Evolutionary conservation across 2,329 filamentous ascomycete species (phyloP).

Genomic region (Bimuria novae-zelandiae): DNA sequence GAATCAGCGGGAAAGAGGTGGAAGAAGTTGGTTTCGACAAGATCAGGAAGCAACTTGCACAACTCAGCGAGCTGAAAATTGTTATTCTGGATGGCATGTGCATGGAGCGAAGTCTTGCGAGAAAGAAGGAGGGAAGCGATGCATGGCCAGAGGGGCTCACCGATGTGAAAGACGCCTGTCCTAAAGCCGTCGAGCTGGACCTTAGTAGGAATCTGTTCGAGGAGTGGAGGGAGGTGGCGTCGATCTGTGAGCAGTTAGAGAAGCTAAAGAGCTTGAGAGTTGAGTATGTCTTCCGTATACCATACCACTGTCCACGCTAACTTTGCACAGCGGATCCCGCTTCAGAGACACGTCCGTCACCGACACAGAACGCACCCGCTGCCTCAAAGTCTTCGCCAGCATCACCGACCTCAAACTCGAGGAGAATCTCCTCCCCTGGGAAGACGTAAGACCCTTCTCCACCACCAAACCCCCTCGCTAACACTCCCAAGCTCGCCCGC

Average conservation of each 20-base stretch:
- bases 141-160: constrained; percentile 36
- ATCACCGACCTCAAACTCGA: constrained; percentile 56
- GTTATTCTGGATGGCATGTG: constrained; percentile 80
- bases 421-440: constrained; percentile 50
- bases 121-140: constrained; percentile 13
- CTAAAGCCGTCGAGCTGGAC: constrained; percentile 73
- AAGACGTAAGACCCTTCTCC: constrained; percentile 46
- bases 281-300: constrained; percentile 60
- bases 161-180: constrained; percentile 62
- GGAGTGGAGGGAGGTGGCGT: constrained; percentile 66
- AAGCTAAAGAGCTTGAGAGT: constrained; percentile 69
- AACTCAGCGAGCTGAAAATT: constrained; percentile 76
- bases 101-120: constrained; percentile 53
- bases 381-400: constrained; percentile 34
- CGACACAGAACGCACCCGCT: constrained; percentile 26
- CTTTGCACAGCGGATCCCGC: constrained; percentile 69
- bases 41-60: constrained; percentile 77
- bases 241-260: constrained; percentile 73
- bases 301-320: constrained; percentile 9
- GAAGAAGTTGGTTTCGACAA: constrained; percentile 97
- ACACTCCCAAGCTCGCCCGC: constrained; percentile 47
- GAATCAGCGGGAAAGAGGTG: constrained; percentile 80
- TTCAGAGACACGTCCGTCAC: constrained; percentile 51
- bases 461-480: constrained; percentile 61
- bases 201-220: constrained; percentile 83